Conservation (phyloP, 306 rosid genomes). For the Clitoria ternatea region DNA sequence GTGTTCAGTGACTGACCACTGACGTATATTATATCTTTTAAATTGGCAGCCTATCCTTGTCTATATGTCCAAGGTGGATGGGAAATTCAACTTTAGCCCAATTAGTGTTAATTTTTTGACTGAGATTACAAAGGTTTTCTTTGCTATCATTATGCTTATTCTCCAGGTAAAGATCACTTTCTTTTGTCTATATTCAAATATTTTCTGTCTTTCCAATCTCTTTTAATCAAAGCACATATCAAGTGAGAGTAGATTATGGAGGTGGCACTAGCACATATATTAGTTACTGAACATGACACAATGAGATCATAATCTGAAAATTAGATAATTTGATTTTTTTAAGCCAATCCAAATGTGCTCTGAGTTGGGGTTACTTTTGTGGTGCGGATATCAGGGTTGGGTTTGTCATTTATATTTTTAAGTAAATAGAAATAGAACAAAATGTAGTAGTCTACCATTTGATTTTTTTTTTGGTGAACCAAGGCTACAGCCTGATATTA, state of each 20-base stretch:
- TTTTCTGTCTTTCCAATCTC: slow-evolving; percentile 5
- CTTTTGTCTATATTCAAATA: slow-evolving; percentile 14
- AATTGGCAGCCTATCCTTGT: slow-evolving; percentile 90
- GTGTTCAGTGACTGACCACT: slow-evolving; percentile 24
- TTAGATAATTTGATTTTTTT: no score
- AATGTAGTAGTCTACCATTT: not conserved
- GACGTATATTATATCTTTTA: slow-evolving; percentile 16
- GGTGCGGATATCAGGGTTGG: not conserved
- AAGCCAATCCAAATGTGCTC: no score
- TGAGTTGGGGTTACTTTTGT: no score
- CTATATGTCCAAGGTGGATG: slow-evolving; percentile 99
- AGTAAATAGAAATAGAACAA: not conserved
- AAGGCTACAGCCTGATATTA: not conserved
- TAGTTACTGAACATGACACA: no score
- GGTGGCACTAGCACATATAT: not conserved
- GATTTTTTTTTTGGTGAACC: not conserved
- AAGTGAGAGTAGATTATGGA: slow-evolving; percentile 1
- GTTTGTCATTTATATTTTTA: not conserved
- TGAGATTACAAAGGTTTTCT: slow-evolving; percentile 78
- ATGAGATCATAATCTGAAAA: no score
- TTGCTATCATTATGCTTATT: slow-evolving; percentile 88
- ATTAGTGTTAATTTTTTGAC: slow-evolving; percentile 98
- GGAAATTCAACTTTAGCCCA: slow-evolving; percentile 95
- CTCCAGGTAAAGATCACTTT: slow-evolving; percentile 57
- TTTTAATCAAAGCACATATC: slow-evolving; percentile 3